phyloP scores from a whole-genome alignment of 2,329 filamentous ascomycete genomes.

The Neofusicoccum umdonicola region DNA sequence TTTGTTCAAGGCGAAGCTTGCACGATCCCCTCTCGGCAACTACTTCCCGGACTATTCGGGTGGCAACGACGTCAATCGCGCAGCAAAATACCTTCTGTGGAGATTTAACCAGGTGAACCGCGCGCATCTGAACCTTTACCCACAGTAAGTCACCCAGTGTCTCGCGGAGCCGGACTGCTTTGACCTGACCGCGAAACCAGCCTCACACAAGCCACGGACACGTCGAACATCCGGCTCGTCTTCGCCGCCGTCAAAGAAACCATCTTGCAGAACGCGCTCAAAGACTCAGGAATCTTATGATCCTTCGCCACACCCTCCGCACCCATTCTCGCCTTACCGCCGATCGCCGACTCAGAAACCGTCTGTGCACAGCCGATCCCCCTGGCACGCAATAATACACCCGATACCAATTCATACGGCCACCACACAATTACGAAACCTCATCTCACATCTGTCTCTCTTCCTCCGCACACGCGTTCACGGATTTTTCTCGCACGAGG shows the following conservation, averaged over 20 bases:
- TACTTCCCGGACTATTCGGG: slow-evolving; percentile 99
- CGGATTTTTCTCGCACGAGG: slow-evolving; percentile 17
- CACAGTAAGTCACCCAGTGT: slow-evolving; percentile 69
- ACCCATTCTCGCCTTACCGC: slow-evolving; percentile 3
- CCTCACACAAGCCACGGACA: slow-evolving; percentile 97
- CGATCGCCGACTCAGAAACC: slow-evolving; percentile 18
- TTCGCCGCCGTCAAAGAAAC: slow-evolving; percentile 99
- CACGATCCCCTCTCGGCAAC: slow-evolving; percentile 82
- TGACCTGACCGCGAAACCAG: slow-evolving; percentile 47
- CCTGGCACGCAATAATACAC: slow-evolving; percentile 18
- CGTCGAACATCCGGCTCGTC: slow-evolving; percentile 94
- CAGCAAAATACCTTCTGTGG: slow-evolving; percentile 96
- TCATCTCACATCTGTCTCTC: slow-evolving; percentile 3
- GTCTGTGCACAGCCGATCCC: slow-evolving; percentile 18
- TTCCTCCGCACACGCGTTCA: slow-evolving; percentile 13
- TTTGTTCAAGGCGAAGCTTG: slow-evolving; percentile 92
- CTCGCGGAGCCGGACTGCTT: not conserved
- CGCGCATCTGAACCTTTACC: slow-evolving; percentile 92
- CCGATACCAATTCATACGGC: slow-evolving; percentile 17
- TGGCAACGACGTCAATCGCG: slow-evolving; percentile 95
- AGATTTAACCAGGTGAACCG: slow-evolving; percentile 98
- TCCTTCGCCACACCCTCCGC: slow-evolving; percentile 9
- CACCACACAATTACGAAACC: slow-evolving; percentile 17
- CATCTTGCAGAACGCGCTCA: slow-evolving; percentile 95
- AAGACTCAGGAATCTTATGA: slow-evolving; percentile 89